Evolutionary conservation across 2,329 filamentous ascomycete genomes (phyloP), one percentile per base, ranked within the genome.

Genomic region (Aspergillus sp.): DNA sequence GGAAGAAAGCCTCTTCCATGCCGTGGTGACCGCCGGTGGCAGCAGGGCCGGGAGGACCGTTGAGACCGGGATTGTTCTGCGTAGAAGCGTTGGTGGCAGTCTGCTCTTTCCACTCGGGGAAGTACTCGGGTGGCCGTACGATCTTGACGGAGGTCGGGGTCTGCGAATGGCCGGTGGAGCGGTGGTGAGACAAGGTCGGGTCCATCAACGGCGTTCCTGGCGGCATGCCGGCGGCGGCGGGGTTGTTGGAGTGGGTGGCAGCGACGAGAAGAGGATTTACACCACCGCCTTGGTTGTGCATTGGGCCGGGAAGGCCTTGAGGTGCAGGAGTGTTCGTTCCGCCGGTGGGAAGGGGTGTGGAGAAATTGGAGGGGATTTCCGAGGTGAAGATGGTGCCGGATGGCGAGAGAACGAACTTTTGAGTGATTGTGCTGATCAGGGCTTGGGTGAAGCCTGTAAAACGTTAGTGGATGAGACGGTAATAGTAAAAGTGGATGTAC

Each of bases 331-430:
- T 96, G 1, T 93, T 98, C 74, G 96, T 95, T 15, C 92, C 86
- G 34, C 93, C 93, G 1, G 93, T 98, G 18, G 91, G 93, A 11
- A 89, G 84, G 1, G 95, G 95, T 0, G 95, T 98, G 30, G 90
- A 92, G 71, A 97, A 85, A 76, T 95, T 93, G 8, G 92, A 97
- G 7, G 95, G 95, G 38, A 98, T 86, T 75, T 99, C 95, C 20
- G 92, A 96, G 36, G 93, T 96, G 81, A 98, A 98, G 68, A 98
- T 98, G 42, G 93, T 97, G 50, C 91, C 92, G 1, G 91, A 93
- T 26, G 95, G 95, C 2, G 93, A 96, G 64, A 99, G 87, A 53
- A 97, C 84, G 73, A 96, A 95, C 63, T 93, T 92, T 48, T 88
- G 84, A 38, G 85, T 85, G 36, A 99, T 84, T 0, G 87, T 92